Percentiles rank a stretch among this genome's conserved stretches.
These are phyloP conservation scores for Solanum hybrid DNA, from an alignment of 305 asterid species.

Conservation along the genomic window DNA sequence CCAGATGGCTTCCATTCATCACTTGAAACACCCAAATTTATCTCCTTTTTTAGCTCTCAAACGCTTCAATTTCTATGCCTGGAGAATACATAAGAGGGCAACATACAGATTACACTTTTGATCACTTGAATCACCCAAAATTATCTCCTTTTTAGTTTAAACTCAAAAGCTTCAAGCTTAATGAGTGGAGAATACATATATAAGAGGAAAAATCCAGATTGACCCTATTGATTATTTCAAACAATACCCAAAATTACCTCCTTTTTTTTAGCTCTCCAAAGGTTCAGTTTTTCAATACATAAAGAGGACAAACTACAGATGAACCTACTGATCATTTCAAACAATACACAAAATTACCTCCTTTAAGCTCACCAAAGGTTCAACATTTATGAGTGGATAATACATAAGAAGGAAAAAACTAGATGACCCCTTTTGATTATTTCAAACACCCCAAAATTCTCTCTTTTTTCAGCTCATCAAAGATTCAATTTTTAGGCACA, in stretches of 20 bases:
- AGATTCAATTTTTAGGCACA: not conserved
- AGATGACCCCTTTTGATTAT: not conserved
- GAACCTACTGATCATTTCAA: not conserved
- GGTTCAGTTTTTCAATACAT: not conserved
- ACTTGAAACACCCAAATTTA: not conserved
- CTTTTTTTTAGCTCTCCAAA: not conserved
- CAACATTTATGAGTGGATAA: not conserved
- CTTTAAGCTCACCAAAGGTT: not conserved
- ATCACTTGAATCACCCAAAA: conserved; percentile 1
- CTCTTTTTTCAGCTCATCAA: not conserved
- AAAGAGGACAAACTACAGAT: not conserved
- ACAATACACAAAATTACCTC: not conserved
- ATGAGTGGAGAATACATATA: not conserved
- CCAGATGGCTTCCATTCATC: not conserved
- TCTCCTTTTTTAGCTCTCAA: not conserved
- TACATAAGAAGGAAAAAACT: not conserved
- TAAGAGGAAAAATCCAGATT: not conserved
- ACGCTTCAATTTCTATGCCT: not conserved
- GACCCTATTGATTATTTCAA: not conserved
- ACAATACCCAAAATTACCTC: not conserved
- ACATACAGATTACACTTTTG: not conserved
- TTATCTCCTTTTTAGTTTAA: not conserved
- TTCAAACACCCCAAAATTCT: not conserved
- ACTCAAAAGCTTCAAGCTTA: not conserved
- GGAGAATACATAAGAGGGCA: not conserved